Conservation (phyloP, 2,329 filamentous ascomycete species). For the Botrytis paeoniae region DNA sequence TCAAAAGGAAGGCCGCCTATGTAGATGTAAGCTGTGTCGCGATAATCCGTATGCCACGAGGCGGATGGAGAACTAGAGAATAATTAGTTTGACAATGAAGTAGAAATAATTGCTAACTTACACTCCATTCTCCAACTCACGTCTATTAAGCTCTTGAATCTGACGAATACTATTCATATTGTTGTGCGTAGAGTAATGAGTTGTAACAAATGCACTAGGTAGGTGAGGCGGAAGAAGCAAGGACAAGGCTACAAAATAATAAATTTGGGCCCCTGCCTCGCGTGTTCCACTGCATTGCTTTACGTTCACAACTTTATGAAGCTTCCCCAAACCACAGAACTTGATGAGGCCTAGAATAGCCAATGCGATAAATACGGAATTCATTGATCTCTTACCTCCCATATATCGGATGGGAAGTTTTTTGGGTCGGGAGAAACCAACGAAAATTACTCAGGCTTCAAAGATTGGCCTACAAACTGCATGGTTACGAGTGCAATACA, state of each 20-base stretch:
- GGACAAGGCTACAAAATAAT: slow-evolving; percentile 16
- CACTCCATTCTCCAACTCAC: slow-evolving; percentile 87
- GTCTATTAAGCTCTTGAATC: slow-evolving; percentile 89
- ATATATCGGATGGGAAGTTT: slow-evolving; percentile 7
- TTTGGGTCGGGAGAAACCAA: slow-evolving; percentile 1
- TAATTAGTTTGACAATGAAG: slow-evolving; percentile 17
- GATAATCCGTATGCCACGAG: slow-evolving; percentile 97
- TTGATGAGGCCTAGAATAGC: slow-evolving; percentile 14
- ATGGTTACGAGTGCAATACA: slow-evolving; percentile 22
- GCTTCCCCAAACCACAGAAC: slow-evolving; percentile 12
- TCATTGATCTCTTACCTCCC: slow-evolving; percentile 1
- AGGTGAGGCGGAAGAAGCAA: slow-evolving; percentile 5
- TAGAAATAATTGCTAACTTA: slow-evolving; percentile 43
- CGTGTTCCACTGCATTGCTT: slow-evolving; percentile 18
- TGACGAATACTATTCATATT: slow-evolving; percentile 90
- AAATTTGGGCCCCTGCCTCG: slow-evolving; percentile 20
- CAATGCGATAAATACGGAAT: slow-evolving; percentile 16
- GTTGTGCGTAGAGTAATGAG: background rate
- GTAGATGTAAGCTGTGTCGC: slow-evolving; percentile 94
- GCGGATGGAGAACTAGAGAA: slow-evolving; percentile 68
- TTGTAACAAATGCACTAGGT: background rate
- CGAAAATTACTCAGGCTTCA: slow-evolving; percentile 9
- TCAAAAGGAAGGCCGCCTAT: slow-evolving; percentile 92
- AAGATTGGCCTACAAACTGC: slow-evolving; percentile 11
- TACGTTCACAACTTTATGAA: slow-evolving; percentile 29